Percentiles rank a stretch among this genome's conserved stretches.
These are phyloP conservation scores for Cystofilobasidium capitatum DNA, from an alignment of 768 basidiomycete genomes.

Conservation along the genomic window DNA sequence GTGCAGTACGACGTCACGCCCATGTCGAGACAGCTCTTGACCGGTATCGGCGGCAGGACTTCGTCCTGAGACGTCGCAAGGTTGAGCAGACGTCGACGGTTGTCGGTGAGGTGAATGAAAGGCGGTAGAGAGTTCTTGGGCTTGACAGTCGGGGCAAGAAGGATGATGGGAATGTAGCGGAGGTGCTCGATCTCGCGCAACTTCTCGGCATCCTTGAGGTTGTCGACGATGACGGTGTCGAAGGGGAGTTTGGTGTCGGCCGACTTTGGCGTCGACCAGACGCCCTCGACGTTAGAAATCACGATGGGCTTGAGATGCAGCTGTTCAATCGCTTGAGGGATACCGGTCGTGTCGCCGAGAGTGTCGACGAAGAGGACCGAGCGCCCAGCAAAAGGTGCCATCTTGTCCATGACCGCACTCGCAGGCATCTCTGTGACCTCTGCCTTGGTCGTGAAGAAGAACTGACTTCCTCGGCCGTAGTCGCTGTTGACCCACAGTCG, in stretches of 20 bases:
- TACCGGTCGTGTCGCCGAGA: conserved; percentile 60
- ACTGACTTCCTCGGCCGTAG: conserved; percentile 66
- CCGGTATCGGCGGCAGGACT: conserved; percentile 44
- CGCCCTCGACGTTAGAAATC: conserved; percentile 66
- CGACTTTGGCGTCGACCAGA: conserved; percentile 43
- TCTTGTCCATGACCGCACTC: conserved; percentile 35
- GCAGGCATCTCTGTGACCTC: conserved; percentile 33
- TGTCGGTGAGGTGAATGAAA: conserved; percentile 38
- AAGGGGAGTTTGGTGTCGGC: conserved; percentile 55
- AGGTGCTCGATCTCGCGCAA: conserved; percentile 87
- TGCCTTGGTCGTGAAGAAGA: conserved; percentile 41
- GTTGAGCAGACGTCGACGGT: conserved; percentile 34
- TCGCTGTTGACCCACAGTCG: conserved; percentile 99
- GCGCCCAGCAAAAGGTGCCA: conserved; percentile 64
- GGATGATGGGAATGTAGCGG: conserved; percentile 90
- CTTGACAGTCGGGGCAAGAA: conserved; percentile 55
- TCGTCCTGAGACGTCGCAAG: conserved; percentile 36
- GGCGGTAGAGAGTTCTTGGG: conserved; percentile 33
- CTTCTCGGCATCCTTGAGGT: conserved; percentile 68
- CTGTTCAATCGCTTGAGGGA: conserved; percentile 65
- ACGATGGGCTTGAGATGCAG: conserved; percentile 69
- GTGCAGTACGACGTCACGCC: conserved; percentile 92
- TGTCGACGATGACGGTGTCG: conserved; percentile 93
- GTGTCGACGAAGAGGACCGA: conserved; percentile 90
- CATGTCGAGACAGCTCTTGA: conserved; percentile 95